A percentile compares a stretch with the other conserved stretches of the same genome.
Evolutionary conservation across 2,329 filamentous ascomycete species (phyloP).

Genomic region (Phialophora chinensis): DNA sequence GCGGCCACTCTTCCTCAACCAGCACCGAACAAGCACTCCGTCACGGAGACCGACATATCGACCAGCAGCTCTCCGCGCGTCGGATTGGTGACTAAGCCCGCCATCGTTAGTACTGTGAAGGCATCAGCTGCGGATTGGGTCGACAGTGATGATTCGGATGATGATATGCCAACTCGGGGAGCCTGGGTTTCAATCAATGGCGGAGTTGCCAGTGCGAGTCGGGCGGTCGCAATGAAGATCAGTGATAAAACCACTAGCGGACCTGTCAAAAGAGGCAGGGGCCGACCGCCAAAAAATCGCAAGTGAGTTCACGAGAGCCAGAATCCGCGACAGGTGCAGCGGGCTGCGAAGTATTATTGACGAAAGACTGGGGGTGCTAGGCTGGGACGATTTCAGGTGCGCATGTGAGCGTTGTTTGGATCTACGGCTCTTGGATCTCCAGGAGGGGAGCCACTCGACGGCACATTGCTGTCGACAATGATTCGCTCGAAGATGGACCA

Average conservation of each 20-base stretch:
- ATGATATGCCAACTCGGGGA: slow-evolving; percentile 10
- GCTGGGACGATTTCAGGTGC: not conserved
- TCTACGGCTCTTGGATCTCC: not conserved
- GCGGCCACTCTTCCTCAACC: not conserved
- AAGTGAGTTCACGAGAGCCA: not conserved
- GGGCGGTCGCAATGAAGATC: not conserved
- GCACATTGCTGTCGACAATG: not conserved
- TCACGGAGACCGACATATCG: not conserved
- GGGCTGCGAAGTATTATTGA: not conserved
- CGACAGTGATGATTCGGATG: slow-evolving; percentile 35
- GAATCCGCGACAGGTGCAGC: not conserved
- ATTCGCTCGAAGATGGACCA: not conserved
- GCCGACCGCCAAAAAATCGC: slow-evolving; percentile 25
- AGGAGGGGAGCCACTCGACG: not conserved
- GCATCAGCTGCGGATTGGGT: slow-evolving; percentile 35
- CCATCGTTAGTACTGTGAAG: slow-evolving; percentile 17
- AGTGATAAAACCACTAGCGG: not conserved
- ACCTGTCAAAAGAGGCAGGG: slow-evolving; percentile 17
- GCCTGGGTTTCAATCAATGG: slow-evolving; percentile 26
- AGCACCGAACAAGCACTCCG: not conserved
- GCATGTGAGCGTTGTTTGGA: not conserved
- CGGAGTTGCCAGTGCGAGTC: slow-evolving; percentile 1
- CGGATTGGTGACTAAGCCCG: not conserved
- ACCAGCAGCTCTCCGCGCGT: not conserved
- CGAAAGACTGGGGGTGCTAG: not conserved